Percentiles rank a stretch among this genome's conserved stretches.
phyloP scores from a whole-genome alignment of 352 stramenopile genomes.

The Phytophthora idaei region DNA sequence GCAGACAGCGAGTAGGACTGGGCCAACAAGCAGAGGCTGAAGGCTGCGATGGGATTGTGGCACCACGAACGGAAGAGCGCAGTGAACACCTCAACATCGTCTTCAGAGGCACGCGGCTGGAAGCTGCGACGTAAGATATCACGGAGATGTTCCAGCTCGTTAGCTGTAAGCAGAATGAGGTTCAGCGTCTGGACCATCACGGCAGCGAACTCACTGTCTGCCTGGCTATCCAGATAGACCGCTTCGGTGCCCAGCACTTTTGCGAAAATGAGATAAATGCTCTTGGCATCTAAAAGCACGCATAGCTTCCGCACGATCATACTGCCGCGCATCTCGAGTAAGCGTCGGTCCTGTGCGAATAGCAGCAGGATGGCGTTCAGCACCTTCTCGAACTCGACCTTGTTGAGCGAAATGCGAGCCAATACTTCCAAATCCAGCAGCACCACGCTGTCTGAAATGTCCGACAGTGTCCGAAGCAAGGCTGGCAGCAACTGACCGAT shows the following conservation, averaged over 20 bases:
- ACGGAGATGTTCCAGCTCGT: slow-evolving; percentile 93
- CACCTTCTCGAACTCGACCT: slow-evolving; percentile 92
- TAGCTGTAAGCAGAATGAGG: slow-evolving; percentile 98
- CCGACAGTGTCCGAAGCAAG: slow-evolving; percentile 96
- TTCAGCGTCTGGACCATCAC: slow-evolving; percentile 99
- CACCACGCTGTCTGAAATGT: slow-evolving; percentile 97
- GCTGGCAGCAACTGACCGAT: slow-evolving; percentile 94
- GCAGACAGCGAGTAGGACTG: slow-evolving; percentile 98
- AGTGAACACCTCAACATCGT: slow-evolving; percentile 86
- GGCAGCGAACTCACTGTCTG: slow-evolving; percentile 95
- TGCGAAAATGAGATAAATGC: slow-evolving; percentile 98
- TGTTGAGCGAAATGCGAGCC: slow-evolving; percentile 93
- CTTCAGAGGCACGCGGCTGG: slow-evolving; percentile 62
- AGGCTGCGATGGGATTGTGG: slow-evolving; percentile 97
- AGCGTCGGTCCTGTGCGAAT: slow-evolving; percentile 89
- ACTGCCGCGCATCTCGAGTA: slow-evolving; percentile 95
- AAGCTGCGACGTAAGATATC: slow-evolving; percentile 84
- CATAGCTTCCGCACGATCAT: slow-evolving; percentile 99
- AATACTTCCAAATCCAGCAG: slow-evolving; percentile 97
- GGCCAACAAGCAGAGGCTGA: slow-evolving; percentile 97
- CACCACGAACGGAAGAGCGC: slow-evolving; percentile 94
- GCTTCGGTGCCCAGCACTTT: slow-evolving; percentile 90
- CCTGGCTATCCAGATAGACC: slow-evolving; percentile 46
- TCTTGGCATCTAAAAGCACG: slow-evolving; percentile 96
- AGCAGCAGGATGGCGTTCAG: slow-evolving; percentile 96